Evolutionary conservation across 129 eudicot species (phyloP), one percentile per base, ranked within the genome.

Genomic region (Scalesia atractyloides): DNA sequence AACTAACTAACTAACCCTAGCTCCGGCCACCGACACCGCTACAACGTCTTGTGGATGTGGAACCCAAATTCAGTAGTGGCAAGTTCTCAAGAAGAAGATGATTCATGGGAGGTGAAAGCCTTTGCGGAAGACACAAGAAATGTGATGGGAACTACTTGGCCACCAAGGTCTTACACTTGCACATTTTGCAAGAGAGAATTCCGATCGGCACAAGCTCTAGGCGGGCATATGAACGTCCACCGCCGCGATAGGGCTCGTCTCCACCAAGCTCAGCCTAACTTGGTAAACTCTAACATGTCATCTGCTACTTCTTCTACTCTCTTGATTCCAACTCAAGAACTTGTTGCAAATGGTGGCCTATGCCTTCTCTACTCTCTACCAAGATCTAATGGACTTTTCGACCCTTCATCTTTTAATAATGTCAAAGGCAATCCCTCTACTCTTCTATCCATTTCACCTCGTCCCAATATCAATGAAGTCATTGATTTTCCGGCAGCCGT

Each of bases 221-320:
- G 82, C 9, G 82, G 82, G 7, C 82, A 79, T 46, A 79, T 79
- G 82, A 79, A 79, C 11, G 78, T 79, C 50, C 82, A 79, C 69
- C 78, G 82, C 15, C 78, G 78, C 3, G 82, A 79, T 58, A 73
- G 82, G 60, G 82, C 82, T 49, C 78, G 82, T 0, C 82, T 79
- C 69, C 77, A 71, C 64, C 82, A 72, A 46, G 4, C 75, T 1
- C 79, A 66, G 10, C 79, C 75, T 17, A 66, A 59, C 54, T 52
- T 61, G 56, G 44, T n/a, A 65, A 72, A 9, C 46, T 14, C 78
- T 3, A 65, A 67, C 46, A 7, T 76, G 10, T 56, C 61, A 57
- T 56, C 81, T 46, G 53, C 76, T 19, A 36, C 76, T 2, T 70
- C 82, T 50, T 47, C 75, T 20, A 33, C 54, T 17, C 77, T 72